phyloP scores from a whole-genome alignment of 1,284 basidiomycete genomes.

The Ganoderma sinense region DNA sequence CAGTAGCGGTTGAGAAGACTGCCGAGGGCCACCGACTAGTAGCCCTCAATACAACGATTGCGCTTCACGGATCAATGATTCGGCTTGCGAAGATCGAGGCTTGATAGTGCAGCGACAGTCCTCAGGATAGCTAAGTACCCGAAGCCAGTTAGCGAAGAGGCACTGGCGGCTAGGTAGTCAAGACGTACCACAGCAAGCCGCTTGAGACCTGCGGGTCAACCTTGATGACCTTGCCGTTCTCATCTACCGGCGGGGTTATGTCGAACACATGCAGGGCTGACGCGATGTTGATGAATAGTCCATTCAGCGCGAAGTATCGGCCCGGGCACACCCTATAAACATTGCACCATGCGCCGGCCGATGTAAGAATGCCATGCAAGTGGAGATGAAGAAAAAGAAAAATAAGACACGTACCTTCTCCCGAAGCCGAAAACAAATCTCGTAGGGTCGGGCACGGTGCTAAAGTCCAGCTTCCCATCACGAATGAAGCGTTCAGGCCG shows the following conservation, averaged over 20 bases:
- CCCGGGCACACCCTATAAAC: not conserved
- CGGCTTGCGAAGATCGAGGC: not conserved
- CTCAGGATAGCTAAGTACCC: not conserved
- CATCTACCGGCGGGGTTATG: not conserved
- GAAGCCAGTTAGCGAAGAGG: not conserved
- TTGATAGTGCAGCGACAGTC: constrained; percentile 6
- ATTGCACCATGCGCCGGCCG: not conserved
- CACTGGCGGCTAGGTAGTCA: not conserved
- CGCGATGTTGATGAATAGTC: not conserved
- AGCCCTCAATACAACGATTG: not conserved
- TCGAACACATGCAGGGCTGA: not conserved
- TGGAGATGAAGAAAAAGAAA: too few relatives aligned
- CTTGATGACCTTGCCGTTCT: not conserved
- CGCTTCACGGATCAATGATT: not conserved
- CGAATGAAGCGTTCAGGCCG: constrained; percentile 29
- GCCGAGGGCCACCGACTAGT: too few relatives aligned
- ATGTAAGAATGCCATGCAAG: too few relatives aligned
- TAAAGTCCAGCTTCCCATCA: too few relatives aligned
- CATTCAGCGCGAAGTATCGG: not conserved
- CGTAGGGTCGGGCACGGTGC: constrained; percentile 12
- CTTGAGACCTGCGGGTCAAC: not conserved
- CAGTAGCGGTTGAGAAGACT: too few relatives aligned
- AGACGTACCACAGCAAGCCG: not conserved
- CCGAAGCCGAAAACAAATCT: constrained; percentile 30
- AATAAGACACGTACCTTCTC: not conserved